Base-by-base conservation (phyloP, 495 filamentous ascomycete genomes). In the Neurospora sp. region DNA sequence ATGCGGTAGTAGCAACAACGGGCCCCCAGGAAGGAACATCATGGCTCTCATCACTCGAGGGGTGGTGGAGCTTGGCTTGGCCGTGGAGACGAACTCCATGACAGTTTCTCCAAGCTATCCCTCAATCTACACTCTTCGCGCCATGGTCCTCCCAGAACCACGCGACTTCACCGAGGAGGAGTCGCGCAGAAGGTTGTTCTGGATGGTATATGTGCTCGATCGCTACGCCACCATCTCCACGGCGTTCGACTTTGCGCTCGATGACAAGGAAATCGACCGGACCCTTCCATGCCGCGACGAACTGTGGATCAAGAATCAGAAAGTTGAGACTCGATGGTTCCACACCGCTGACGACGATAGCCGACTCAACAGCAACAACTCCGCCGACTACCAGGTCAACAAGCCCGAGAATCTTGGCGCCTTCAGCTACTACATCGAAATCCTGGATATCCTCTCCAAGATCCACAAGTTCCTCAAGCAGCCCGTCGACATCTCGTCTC, bases 151-250 rank as follows among this genome's bases (percentile, higher is more conserved):
- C 1, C 91, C 93, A 0, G 93, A 96, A 66, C 85, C 93, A 0
- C 90, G 90, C 42, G 92, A 93, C 66, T 97, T 92, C 83, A 91
- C 95, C 73, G 94, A 97, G 79, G 93, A 97, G 70, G 94, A 97
- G 77, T 90, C 92, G 66, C 85, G 93, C 48, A 85, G 94, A 48
- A 85, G 94, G 8, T 83, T 97, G 1, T 96, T 97, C 83, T 97
- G 94, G 94, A 94, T 94, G 92, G 90, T 96, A 38, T 97, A 96
- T 77, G 79, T 96, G 38, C 85, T 97, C 41, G 94, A 97, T 81
- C 86, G 94, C 48, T 96, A 96, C 76, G 93, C 94, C 1, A 96
- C 93, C 1, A 88, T 96, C 66, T 90, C 93, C 0, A 97, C 94
- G 0, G 92, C 93, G 4, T 96, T 97, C 75, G 93, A 97, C 78